Conservation (phyloP, 176 grass and related monocot species). For the Otatea glauca region DNA sequence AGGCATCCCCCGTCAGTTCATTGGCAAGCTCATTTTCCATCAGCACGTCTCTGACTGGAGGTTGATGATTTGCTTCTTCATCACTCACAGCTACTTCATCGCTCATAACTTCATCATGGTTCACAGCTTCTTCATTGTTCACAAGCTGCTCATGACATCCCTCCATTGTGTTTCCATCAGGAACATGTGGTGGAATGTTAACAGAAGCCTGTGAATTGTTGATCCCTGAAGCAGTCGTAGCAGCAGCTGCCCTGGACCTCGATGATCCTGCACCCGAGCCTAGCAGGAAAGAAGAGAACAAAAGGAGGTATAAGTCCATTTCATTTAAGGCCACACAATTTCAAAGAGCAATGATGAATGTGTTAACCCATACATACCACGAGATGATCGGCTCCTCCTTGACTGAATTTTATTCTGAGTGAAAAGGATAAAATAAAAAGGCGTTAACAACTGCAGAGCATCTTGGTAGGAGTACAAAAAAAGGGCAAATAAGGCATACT, state of each 20-base stretch:
- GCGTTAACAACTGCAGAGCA: slow-evolving; percentile 41
- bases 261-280: slow-evolving; percentile 30
- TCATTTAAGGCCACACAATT: slow-evolving; percentile 15
- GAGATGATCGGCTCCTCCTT: slow-evolving; percentile 44
- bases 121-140: neutral
- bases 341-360: neutral
- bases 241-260: slow-evolving; percentile 38
- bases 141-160: slow-evolving; percentile 7
- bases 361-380: slow-evolving; percentile 32
- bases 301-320: neutral
- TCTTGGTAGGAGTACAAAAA: slow-evolving; percentile 3
- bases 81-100: slow-evolving; percentile 14
- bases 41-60: slow-evolving; percentile 50
- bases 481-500: slow-evolving; percentile 45
- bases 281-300: slow-evolving; percentile 4
- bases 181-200: slow-evolving; percentile 28
- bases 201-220: slow-evolving; percentile 23
- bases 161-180: slow-evolving; percentile 35
- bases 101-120: slow-evolving; percentile 31
- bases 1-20: slow-evolving; percentile 68
- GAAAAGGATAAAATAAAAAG: neutral
- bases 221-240: slow-evolving; percentile 24
- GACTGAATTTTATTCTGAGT: slow-evolving; percentile 66
- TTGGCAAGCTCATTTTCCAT: slow-evolving; percentile 81
- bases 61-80: slow-evolving; percentile 29